Evolutionary conservation across 306 rosid species (phyloP), one percentile per base, ranked within the genome.

Genomic region (Trifolium pratense): DNA sequence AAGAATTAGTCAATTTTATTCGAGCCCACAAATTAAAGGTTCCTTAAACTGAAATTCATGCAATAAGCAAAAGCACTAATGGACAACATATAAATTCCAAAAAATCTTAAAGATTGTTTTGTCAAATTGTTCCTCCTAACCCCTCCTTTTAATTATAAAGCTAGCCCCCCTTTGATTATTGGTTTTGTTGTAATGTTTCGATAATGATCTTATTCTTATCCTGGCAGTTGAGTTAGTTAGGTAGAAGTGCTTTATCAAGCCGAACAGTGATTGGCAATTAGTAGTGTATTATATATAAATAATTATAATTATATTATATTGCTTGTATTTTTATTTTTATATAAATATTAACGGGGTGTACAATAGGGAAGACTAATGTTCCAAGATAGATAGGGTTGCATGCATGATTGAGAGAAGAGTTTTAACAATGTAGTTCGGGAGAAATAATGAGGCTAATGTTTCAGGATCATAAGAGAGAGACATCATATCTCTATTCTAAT

Each of bases 31-130:
- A 13, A 59, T 29, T 29, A 23, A 16, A 17, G 20, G 66, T 68
- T 78, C 43, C 80, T 56, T 70, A 75, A 83, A 66, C 71, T 66
- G 55, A 66, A 79, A 70, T 66, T 34, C 57, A 78, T 56, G 49
- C 7, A 55, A 68, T 63, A 53, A 74, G 14, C 62, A 39, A 83
- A 75, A 59, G 73, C 76, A 75, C 68, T 79, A 42, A 64, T 36
- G 52, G 36, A 31, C 51, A 37, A 57, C 62, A 46, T 68, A 59
- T 34, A 67, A 74, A 74, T 49, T 60, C 53, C 37, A 66, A 39
- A 71, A 29, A 18, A 49, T 17, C 15, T 42, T 11, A 18, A 73
- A 62, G 68, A 71, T 76, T 72, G 68, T 40, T 43, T 52, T 42
- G 40, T 2, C 56, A 61, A 77, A 61, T 59, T 62, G 46, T 69